Base-by-base conservation (phyloP, 129 eudicot species). In the Artemisia annua region DNA sequence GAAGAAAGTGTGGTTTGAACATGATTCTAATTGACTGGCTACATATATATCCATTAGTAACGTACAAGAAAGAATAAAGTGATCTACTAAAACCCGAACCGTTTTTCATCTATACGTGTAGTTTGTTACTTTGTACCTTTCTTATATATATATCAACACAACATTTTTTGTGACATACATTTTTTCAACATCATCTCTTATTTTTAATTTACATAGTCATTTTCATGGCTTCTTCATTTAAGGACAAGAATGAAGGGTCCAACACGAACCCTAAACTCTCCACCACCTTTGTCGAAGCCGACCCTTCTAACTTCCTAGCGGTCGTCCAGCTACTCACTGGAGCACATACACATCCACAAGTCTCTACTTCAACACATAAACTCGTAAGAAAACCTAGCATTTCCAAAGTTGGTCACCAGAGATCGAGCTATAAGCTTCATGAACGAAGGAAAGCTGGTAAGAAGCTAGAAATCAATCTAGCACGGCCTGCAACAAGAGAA, bases 211-310 rank as follows among this genome's bases (percentile, higher is more conserved):
- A 54, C 82, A 56, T 52, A 18, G 13, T 26, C 30, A 28, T 24
- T 44, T 35, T 8, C 67, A 78, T 78, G 82, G 77, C 77, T 63
- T 63, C 68, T 24, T 60, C 39, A n/a, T 60, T 19, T 35, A 22
- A 26, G 6, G 7, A 60, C 44, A 22, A 60, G 18, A 24, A 60
- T 2, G 9, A 60, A 60, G 65, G 17, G 26, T 11, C 73, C 51
- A 72, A 71, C 28, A 17, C 55, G 17, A 66, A 75, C 30, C 83
- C 94, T 82, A 80, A 87, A 7, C 73, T 72, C 17, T 43, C 82
- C 64, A 92, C 96, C 50, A 75, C 79, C 48, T 75, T 85, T 44
- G 84, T 84, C 53, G 65, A 78, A 71, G 82, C 82, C 50, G 67
- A 78, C 60, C 82, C 82, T 2, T 70, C 72, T 18, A 78, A 12